Evolutionary conservation across 768 basidiomycete genomes (phyloP), one percentile per base, ranked within the genome.

Genomic region (Kwoniella europaea): DNA sequence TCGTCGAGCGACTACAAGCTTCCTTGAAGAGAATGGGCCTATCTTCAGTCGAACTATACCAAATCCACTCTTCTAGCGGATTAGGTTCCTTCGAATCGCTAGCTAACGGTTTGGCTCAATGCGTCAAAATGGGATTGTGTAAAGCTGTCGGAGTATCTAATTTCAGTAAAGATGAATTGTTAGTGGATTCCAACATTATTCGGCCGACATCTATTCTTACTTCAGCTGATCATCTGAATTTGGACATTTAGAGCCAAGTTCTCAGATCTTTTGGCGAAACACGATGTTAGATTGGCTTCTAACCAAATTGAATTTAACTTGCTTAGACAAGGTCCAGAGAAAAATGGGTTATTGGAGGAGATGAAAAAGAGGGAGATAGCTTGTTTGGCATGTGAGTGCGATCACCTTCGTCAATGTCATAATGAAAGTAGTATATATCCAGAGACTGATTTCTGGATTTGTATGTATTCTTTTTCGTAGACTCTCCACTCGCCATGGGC

Each of bases 251-350:
- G 82, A 46, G 76, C 78, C 66, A 73, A 74, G 42, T 80, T 83
- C 69, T 65, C 63, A 42, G 74, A 75, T 41, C 62, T 79, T 12
- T 67, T 83, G 3, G 78, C 67, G n/a, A 60, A 69, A 46, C 71
- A 81, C 65, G 75, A 74, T 53, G 75, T 83, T 2, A 76, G 74
- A 44, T 75, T 84, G 41, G 81, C 82, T 10, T 80, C 79, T 10
- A 84, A 84, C 63, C 83, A 84, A 65, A 78, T 84, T 50, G 83
- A 84, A 67, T 81, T 76, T 76, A 80, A 73, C 59, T 68, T 84
- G 1, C 65, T 82, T n/a, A 71, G 82, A 4, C 78, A 77, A 63
- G 62, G 75, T 42, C 82, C 83, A 0, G 72, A 79, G 35, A 73
- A 75, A 59, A 80, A 73, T 63, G 83, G 83, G 9, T 63, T 84